These are phyloP conservation scores for Neonectria hederae DNA, from an alignment of 2,329 filamentous ascomycete species.

Conservation along the genomic window DNA sequence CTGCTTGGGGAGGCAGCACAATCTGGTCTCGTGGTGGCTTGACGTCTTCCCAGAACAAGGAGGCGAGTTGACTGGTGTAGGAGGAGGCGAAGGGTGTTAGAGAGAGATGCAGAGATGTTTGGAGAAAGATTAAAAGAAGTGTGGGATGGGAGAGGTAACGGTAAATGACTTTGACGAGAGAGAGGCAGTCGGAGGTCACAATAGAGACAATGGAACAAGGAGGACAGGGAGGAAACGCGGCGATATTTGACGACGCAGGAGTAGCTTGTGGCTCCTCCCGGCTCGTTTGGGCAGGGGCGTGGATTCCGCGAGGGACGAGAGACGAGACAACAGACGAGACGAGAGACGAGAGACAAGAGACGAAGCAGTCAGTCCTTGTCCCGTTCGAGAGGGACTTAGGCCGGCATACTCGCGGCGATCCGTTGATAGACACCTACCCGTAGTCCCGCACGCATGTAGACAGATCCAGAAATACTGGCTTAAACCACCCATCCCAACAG, in stretches of 20 bases:
- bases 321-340: background rate
- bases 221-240: constrained; percentile 32
- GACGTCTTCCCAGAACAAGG: constrained; percentile 28
- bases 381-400: constrained; percentile 32
- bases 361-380: constrained; percentile 25
- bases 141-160: constrained; percentile 28
- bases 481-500: constrained; percentile 17
- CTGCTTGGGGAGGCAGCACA: constrained; percentile 32
- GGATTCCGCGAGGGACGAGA: background rate
- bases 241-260: constrained; percentile 41
- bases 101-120: background rate
- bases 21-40: constrained; percentile 35
- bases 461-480: constrained; percentile 30
- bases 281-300: constrained; percentile 37
- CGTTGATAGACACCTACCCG: constrained; percentile 36
- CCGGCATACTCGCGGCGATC: constrained; percentile 34
- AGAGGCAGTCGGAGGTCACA: constrained; percentile 38
- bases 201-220: constrained; percentile 42
- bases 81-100: constrained; percentile 22
- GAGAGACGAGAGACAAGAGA: background rate
- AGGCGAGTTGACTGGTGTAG: constrained; percentile 30
- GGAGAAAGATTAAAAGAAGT: constrained; percentile 16
- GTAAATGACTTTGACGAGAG: constrained; percentile 25
- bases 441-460: constrained; percentile 5
- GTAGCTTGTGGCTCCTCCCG: constrained; percentile 36